Evolutionary conservation across 2,329 filamentous ascomycete species (phyloP), one percentile per base, ranked within the genome.

Genomic region (Aspergillus versicolor): DNA sequence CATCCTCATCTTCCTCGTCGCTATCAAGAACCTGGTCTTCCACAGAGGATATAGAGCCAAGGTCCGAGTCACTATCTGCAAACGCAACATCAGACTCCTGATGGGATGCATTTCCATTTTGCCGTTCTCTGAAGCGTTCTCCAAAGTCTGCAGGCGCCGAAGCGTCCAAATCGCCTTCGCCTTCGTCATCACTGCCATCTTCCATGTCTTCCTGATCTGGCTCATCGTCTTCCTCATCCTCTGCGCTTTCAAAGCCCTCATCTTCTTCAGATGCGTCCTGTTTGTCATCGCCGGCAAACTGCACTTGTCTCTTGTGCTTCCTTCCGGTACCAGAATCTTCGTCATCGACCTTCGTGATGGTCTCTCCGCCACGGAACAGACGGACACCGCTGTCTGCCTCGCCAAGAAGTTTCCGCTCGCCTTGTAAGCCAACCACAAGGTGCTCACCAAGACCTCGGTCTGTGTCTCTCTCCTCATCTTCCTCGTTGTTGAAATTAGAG

Each of bases 11-110:
- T 5, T 77, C 76, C 0, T 78, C 75, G 19, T 78, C 78, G 54
- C 80, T 80, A 46, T 83, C 81, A 3, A 81, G 63, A 30, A 82
- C 80, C 57, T 82, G 80, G 19, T 84, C 82, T 7, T 85, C 83
- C 8, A 77, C 81, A 1, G 80, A 82, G 8, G 91, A 96, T 61
- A 97, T 75, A 3, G 93, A 96, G 6, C 94, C 94, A 4, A 99
- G 82, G 71, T 99, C 95, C 0, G 94, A 99, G 73, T 99, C 95
- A 68, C 91, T 96, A 69, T 99, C 94, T 13, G 94, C 94, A 77
- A 97, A 99, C 1, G 87, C 91, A 56, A 97, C 67, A 54, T 96
- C 91, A 30, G 86, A 90, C 22, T 86, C 84, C 11, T 79, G 79
- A 21, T 70, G 81, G 38, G 83, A 78, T 4, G 80, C 78, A 17